A percentile compares a stretch with the other conserved stretches of the same genome.
These are phyloP conservation scores for Cyberlindnera suaveolens DNA, from an alignment of 805 yeast species.

Conservation along the genomic window DNA sequence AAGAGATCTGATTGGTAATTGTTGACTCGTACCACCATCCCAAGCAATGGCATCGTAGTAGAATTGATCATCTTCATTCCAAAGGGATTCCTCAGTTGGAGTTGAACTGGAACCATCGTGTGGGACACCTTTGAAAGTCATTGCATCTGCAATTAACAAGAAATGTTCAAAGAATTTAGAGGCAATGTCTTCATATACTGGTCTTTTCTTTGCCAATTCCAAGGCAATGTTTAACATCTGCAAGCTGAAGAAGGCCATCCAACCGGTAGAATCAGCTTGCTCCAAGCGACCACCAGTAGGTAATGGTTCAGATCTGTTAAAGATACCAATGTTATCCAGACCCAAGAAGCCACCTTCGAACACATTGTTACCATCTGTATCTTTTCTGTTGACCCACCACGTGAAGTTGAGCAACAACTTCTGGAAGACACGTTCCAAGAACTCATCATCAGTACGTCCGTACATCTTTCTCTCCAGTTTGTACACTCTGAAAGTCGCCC, in stretches of 20 bases:
- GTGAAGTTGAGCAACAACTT: constrained; percentile 83
- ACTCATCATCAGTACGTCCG: constrained; percentile 73
- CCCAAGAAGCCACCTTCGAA: constrained; percentile 95
- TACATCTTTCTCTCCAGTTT: constrained; percentile 83
- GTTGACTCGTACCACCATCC: constrained; percentile 61
- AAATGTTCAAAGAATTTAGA: constrained; percentile 93
- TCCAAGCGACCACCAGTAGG: constrained; percentile 89
- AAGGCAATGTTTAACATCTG: constrained; percentile 90
- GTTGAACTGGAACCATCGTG: constrained; percentile 26
- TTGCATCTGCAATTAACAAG: constrained; percentile 85
- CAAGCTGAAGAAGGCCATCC: constrained; percentile 92
- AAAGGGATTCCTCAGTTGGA: constrained; percentile 55
- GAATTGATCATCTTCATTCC: constrained; percentile 88
- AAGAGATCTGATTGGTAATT: constrained; percentile 78
- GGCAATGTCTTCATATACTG: constrained; percentile 89
- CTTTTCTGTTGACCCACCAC: constrained; percentile 97
- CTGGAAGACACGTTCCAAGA: constrained; percentile 89
- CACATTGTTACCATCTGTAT: constrained; percentile 76
- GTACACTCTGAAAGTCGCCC: constrained; percentile 86
- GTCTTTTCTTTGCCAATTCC: constrained; percentile 78
- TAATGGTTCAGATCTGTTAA: constrained; percentile 86
- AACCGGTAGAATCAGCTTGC: constrained; percentile 94
- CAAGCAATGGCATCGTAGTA: constrained; percentile 87
- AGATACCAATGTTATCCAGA: constrained; percentile 85
- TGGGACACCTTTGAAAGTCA: constrained; percentile 52